Percentiles rank a stretch among this genome's conserved stretches.
phyloP scores from a whole-genome alignment of 371 early-diverging fungal genomes.

The Apophysomyces elegans region DNA sequence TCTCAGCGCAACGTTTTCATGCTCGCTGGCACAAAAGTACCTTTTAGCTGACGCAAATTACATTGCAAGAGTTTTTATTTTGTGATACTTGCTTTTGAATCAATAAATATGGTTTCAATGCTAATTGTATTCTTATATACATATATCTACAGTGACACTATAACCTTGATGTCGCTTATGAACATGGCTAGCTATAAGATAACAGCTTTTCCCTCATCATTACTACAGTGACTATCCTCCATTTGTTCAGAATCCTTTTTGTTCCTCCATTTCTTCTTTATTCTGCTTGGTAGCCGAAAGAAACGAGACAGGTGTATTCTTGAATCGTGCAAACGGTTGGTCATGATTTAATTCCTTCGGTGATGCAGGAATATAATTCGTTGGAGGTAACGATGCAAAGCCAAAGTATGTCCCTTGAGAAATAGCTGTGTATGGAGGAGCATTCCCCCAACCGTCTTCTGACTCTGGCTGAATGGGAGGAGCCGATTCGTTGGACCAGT shows the following conservation, averaged over 20 bases:
- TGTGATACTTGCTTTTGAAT: no score
- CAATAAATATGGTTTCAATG: no score
- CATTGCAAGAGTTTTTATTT: no score
- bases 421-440: not conserved
- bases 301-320: slow-evolving; percentile 1
- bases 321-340: slow-evolving; percentile 1
- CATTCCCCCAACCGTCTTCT: not conserved
- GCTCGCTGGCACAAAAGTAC: no score
- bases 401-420: not conserved
- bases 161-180: no score
- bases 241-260: not conserved
- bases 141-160: no score
- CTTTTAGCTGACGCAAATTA: no score
- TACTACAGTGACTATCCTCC: not conserved
- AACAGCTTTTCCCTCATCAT: no score
- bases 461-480: not conserved
- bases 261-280: not conserved
- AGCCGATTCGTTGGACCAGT: not conserved
- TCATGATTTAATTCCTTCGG: not conserved
- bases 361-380: not conserved
- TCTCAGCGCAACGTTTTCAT: no score
- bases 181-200: no score
- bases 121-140: no score
- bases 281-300: not conserved
- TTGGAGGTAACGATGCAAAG: slow-evolving; percentile 1